These are phyloP conservation scores for Penicillium griseofulvum DNA, from an alignment of 2,329 filamentous ascomycete genomes.

Conservation along the genomic window DNA sequence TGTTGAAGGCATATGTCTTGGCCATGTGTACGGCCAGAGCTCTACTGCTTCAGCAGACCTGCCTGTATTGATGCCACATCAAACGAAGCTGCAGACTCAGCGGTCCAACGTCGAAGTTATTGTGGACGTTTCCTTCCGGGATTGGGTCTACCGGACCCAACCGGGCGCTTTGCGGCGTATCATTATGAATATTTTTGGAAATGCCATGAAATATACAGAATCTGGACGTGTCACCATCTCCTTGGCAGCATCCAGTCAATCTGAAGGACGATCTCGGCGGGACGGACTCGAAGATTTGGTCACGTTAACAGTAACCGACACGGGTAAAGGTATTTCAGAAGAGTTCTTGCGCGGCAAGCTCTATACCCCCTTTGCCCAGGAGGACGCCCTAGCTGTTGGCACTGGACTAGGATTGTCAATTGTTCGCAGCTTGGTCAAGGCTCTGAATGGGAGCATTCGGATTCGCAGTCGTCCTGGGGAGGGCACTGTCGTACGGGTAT, in stretches of 20 bases:
- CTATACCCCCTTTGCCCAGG: constrained; percentile 60
- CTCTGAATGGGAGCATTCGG: constrained; percentile 59
- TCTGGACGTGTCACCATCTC: constrained; percentile 51
- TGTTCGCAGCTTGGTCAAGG: constrained; percentile 60
- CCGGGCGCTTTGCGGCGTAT: constrained; percentile 55
- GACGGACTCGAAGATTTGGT: constrained; percentile 36
- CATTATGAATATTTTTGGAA: constrained; percentile 63
- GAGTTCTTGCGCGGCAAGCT: constrained; percentile 61
- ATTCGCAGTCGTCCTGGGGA: constrained; percentile 54
- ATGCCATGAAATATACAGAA: constrained; percentile 62
- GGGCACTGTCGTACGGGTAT: constrained; percentile 57
- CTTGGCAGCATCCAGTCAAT: constrained; percentile 33
- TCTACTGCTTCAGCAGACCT: constrained; percentile 26
- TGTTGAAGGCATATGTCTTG: constrained; percentile 54
- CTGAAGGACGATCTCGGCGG: constrained; percentile 30
- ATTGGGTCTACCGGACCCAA: constrained; percentile 57
- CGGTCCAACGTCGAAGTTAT: constrained; percentile 46
- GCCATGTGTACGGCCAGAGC: constrained; percentile 44
- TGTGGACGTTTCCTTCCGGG: constrained; percentile 51
- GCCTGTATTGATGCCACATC: constrained; percentile 21
- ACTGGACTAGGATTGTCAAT: constrained; percentile 61
- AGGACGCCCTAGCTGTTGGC: constrained; percentile 55
- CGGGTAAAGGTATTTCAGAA: constrained; percentile 63
- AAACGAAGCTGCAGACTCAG: constrained; percentile 6
- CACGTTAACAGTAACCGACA: constrained; percentile 57